Base-by-base conservation (phyloP, 495 filamentous ascomycete species). In the Lineolata rhizophorae region DNA sequence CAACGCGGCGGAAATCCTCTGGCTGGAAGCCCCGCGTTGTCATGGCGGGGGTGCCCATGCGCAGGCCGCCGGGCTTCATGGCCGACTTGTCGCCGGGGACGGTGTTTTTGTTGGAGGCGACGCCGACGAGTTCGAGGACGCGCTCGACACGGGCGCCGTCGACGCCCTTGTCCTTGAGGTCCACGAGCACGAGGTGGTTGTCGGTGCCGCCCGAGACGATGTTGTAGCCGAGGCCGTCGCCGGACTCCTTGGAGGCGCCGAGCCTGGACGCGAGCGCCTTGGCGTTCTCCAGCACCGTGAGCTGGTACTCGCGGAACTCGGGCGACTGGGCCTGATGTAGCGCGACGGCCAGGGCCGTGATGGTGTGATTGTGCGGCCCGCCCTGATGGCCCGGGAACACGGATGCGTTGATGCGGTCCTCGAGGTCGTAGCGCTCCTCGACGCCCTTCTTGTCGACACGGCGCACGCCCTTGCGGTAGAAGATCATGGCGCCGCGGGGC, bases 371-470 rank as follows among this genome's bases (percentile, higher is more conserved):
- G 64, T 99, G 90, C 18, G 90, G 90, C 32, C 90, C 90, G 49
- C 90, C 90, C 64, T 99, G 90, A 61, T 99, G 90, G 38, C 90
- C 90, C 28, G 90, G 90, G 68, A 99, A 99, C 53, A 99, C 90
- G 36, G 83, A 92, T 58, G 91, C 85, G 66, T 99, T 99, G 61
- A 99, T 99, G 28, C 83, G 82, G 35, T 66, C 62, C 63, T 95
- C 90, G 22, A 99, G 71, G 51, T 99, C 82, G 49, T 94, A 99
- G 48, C 67, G 70, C 55, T 94, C 72, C 63, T 94, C 87, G 44
- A 80, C 78, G 34, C 69, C 66, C 70, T 94, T 95, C 52, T 74
- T 59, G 51, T 95, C 80, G 28, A 70, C 70, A 49, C 70, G 76
- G 45, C 84, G 71, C 32, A 94, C 77, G 47, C 90, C 90, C 59